phyloP scores from a whole-genome alignment of 1,139 yeast genomes.

The Hemisphaericaspora subhashii region DNA sequence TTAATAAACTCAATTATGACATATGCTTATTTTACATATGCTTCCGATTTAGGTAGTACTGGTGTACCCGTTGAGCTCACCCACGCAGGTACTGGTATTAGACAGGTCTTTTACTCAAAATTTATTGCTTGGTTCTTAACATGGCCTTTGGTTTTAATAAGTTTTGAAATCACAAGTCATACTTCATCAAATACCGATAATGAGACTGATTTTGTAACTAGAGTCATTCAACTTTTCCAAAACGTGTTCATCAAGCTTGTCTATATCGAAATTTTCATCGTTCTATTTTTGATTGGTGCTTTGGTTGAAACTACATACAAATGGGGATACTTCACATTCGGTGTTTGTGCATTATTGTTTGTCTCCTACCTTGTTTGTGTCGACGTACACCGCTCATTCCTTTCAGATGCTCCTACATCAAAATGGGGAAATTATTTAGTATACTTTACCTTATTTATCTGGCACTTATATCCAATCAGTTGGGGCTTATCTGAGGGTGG shows the following conservation, averaged over 20 bases:
- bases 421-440: slow-evolving; percentile 29
- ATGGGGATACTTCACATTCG: slow-evolving; percentile 62
- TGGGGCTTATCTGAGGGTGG: slow-evolving; percentile 75
- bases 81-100: slow-evolving; percentile 44
- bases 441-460: slow-evolving; percentile 32
- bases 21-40: slow-evolving; percentile 59
- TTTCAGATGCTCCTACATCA: slow-evolving; percentile 15
- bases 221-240: slow-evolving; percentile 24
- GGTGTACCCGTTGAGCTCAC: slow-evolving; percentile 53
- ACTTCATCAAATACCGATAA: slow-evolving; percentile 21
- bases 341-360: slow-evolving; percentile 37
- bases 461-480: slow-evolving; percentile 53
- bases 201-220: slow-evolving; percentile 23
- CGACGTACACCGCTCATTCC: slow-evolving; percentile 13
- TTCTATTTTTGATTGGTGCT: slow-evolving; percentile 55
- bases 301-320: slow-evolving; percentile 57
- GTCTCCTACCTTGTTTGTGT: slow-evolving; percentile 31
- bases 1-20: slow-evolving; percentile 47
- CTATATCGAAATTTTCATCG: slow-evolving; percentile 49
- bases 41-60: slow-evolving; percentile 68
- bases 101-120: slow-evolving; percentile 68
- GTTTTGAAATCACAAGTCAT: slow-evolving; percentile 47
- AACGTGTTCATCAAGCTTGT: slow-evolving; percentile 35
- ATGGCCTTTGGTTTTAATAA: slow-evolving; percentile 54
- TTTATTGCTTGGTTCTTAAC: slow-evolving; percentile 69